Base-by-base conservation (phyloP, 805 yeast genomes). In the Monosporozyma aquatica region DNA sequence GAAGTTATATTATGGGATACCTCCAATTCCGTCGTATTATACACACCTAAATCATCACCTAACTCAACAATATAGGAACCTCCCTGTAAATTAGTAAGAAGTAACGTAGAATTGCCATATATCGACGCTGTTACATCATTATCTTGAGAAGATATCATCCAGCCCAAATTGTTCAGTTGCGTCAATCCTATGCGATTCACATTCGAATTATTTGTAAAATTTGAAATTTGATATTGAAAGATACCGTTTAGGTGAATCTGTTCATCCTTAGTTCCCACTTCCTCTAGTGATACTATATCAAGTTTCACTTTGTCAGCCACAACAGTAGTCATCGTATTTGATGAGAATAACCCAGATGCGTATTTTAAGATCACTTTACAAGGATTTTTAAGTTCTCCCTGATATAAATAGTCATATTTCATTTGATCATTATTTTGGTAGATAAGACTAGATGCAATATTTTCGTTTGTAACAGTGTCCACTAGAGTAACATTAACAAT, bases 381-480 rank as follows among this genome's bases (percentile, higher is more conserved):
- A 2, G 70, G 52, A 28, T 70, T 62, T 1, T 75, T 70, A 38
- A 89, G 58, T 45, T 75, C 76, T 1, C 97, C 98, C 34, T 72
- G 66, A 58, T 65, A 90, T 6, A 92, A 56, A 15, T 72, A 68
- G 60, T 92, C 97, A 58, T 86, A 90, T 59, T 92, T 92, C 38
- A 80, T 73, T 43, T 76, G 72, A 27, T 76, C 68, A 59, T 92
- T 92, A 38, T 86, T 87, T 63, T 92, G 97, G 58, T 77, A 87
- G 18, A 90, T 67, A 33, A 71, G 49, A 5, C 27, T 41, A 2
- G 64, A 50, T 1, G 76, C 53, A 2, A 71, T 53, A 3, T 79
- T 52, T 1, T 71, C 43, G 4, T 63, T 63, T 13, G 66, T 53
- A 0, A 56, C 50, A 0, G 58, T 53, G 18, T 72, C 75, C 48